Evolutionary conservation across 768 basidiomycete genomes (phyloP), one percentile per base, ranked within the genome.

Genomic region (Macrolepiota albuminosa): DNA sequence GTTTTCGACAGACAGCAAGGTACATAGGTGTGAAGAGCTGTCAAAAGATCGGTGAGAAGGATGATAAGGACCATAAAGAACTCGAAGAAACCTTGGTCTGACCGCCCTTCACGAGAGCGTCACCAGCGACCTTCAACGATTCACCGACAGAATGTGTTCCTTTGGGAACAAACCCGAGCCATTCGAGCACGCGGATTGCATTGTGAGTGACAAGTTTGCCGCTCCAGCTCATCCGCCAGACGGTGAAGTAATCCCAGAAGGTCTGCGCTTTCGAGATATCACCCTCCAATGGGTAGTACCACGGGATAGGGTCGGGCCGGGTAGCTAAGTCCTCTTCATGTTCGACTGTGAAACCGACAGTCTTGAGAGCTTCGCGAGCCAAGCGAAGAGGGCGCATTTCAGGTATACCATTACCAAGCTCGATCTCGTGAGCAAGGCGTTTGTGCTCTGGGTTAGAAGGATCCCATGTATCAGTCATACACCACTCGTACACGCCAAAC

Each of bases 401-500:
- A 21, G 97, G 93, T 68, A 99, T 98, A 58, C 97, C 97, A 69
- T 96, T 94, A 24, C 97, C 96, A 58, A 97, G 78, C 72, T 98
- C 95, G 62, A 98, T 89, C 61, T 83, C 84, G 76, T 98, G 95
- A 13, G 93, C 92, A 59, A 98, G 86, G 48, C 82, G 82, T 76
- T 95, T 95, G 82, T 98, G 96, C 56, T 82, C 74, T 18, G 94
- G 90, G 70, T 81, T 89, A 49, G 89, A 82, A 42, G 91, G 83
- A 74, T 98, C 90, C 92, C 95, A 95, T 3, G 74, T 71, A 72
- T 98, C 95, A 21, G 97, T 98, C 97, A 99, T 98, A 74, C 87
- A 88, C 96, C 96, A 99, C 72, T 98, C 97, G 75, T 98, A 99
- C 40, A 98, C 91, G 69, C 95, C 96, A 73, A 97, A 97, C 91